Evolutionary conservation across 2,329 filamentous ascomycete genomes (phyloP), one percentile per base, ranked within the genome.

Genomic region (Xylaria sp.): DNA sequence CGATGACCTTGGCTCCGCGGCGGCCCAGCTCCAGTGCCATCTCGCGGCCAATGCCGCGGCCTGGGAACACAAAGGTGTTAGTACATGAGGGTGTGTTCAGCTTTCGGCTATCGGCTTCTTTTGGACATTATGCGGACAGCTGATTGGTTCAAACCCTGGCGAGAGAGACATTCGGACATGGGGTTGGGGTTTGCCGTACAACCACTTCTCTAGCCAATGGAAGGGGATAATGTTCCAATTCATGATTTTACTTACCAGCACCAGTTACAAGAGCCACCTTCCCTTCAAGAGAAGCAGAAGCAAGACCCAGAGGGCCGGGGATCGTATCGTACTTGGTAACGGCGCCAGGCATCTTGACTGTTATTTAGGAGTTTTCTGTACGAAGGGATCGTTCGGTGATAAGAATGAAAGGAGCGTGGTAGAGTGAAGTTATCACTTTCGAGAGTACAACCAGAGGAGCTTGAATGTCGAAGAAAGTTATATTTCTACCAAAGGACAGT

Each of bases 11-110:
- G 75, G 89, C 90, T 62, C 90, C 90, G 68, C 89, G 88, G 70
- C 85, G 84, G 68, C 86, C 90, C 65, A 92, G 87, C 80, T 91
- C 88, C 63, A 87, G 83, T 62, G 89, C 90, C 84, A 91, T 91
- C 74, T 88, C 87, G 62, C 86, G 85, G 68, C 90, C 90, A 72
- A 92, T 91, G 73, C 89, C 90, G 79, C 89, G 88, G 75, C 88
- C 84, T 88, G 67, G 23, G 59, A 31, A 23, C 28, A 28, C 25
- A 28, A 12, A 18, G n/a, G 25, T 31, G 70, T 72, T 68, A 72
- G 73, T 51, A 7, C 13, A n/a, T 18, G 9, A 57, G 31, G 43
- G 59, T 51, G 59, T 51, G 41, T 28, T 43, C 46, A 41, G 28
- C 39, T 55, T 69, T 68, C 69, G 56, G 54, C n/a, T 28, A 25